phyloP scores from a whole-genome alignment of 2,329 filamentous ascomycete genomes.

The Podosphaera aphanis region DNA sequence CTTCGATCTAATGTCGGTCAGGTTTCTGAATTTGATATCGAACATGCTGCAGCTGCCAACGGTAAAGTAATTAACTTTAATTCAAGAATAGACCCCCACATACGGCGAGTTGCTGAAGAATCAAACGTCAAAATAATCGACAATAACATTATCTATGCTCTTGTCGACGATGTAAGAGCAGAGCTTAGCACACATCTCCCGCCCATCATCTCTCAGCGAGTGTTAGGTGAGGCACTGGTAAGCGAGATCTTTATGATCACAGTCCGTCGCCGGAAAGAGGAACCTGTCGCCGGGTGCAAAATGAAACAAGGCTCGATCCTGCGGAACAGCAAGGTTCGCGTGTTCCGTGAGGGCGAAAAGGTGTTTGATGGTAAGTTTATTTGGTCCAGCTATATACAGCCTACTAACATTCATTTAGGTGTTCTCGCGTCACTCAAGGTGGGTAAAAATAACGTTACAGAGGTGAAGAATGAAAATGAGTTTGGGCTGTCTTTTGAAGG shows the following conservation, averaged over 20 bases:
- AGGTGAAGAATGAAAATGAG: constrained; percentile 83
- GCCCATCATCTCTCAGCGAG: constrained; percentile 40
- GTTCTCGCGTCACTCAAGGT: constrained; percentile 64
- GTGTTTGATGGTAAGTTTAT: constrained; percentile 56
- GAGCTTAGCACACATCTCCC: constrained; percentile 47
- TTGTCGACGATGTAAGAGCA: constrained; percentile 48
- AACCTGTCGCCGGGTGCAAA: constrained; percentile 68
- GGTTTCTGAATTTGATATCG: constrained; percentile 67
- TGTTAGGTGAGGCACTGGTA: constrained; percentile 74
- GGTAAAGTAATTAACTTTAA: constrained; percentile 78
- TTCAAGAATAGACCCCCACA: constrained; percentile 38
- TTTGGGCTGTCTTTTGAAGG: constrained; percentile 70
- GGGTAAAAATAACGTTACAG: constrained; percentile 70
- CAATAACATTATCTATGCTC: constrained; percentile 66
- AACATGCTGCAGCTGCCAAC: constrained; percentile 57
- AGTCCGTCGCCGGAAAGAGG: constrained; percentile 42
- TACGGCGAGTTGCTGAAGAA: constrained; percentile 44
- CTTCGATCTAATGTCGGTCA: constrained; percentile 57
- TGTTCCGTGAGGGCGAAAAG: constrained; percentile 45
- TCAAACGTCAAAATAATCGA: constrained; percentile 58
- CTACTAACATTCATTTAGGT: constrained; percentile 26
- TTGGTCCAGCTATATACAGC: constrained; percentile 7
- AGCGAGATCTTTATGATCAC: constrained; percentile 67
- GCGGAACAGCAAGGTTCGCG: constrained; percentile 39
- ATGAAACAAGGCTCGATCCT: constrained; percentile 59